phyloP scores from a whole-genome alignment of 2,329 filamentous ascomycete species.

The Purpureocillium lavendulum region DNA sequence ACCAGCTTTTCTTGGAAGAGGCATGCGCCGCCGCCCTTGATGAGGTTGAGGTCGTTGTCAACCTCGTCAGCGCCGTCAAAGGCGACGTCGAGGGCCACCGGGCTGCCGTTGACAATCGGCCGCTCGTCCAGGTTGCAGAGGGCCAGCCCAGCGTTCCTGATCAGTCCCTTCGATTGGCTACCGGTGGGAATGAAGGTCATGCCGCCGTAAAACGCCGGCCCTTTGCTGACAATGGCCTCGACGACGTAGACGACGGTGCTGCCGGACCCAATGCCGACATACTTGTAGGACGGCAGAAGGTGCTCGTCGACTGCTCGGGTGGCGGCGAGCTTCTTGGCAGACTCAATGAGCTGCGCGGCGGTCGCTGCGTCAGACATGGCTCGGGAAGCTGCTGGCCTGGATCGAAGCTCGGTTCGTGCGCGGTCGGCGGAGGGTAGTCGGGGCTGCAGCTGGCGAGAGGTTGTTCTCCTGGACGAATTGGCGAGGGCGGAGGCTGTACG shows the following conservation, averaged over 20 bases:
- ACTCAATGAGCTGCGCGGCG: slow-evolving; percentile 45
- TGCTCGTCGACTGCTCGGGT: slow-evolving; percentile 66
- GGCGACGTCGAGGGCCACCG: slow-evolving; percentile 67
- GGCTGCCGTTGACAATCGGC: slow-evolving; percentile 34
- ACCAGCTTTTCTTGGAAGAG: slow-evolving; percentile 97
- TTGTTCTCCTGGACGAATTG: too few relatives aligned
- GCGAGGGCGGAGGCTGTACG: too few relatives aligned
- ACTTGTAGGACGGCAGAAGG: slow-evolving; percentile 53
- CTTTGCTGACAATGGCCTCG: slow-evolving; percentile 63
- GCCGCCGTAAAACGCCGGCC: slow-evolving; percentile 39
- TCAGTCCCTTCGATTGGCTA: slow-evolving; percentile 81
- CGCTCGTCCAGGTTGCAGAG: slow-evolving; percentile 73
- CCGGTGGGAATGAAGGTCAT: slow-evolving; percentile 92
- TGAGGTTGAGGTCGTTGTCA: slow-evolving; percentile 88
- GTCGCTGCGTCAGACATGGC: slow-evolving; percentile 1
- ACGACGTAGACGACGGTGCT: slow-evolving; percentile 81
- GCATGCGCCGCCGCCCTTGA: slow-evolving; percentile 97
- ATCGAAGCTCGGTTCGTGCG: too few relatives aligned
- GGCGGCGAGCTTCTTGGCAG: slow-evolving; percentile 68
- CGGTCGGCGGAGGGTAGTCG: too few relatives aligned
- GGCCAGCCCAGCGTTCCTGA: slow-evolving; percentile 67
- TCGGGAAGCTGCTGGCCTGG: neutral
- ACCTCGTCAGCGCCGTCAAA: slow-evolving; percentile 98
- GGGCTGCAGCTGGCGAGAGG: too few relatives aligned
- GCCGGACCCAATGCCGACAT: slow-evolving; percentile 73